phyloP scores from a whole-genome alignment of 768 basidiomycete genomes.

The Trametes maxima region DNA sequence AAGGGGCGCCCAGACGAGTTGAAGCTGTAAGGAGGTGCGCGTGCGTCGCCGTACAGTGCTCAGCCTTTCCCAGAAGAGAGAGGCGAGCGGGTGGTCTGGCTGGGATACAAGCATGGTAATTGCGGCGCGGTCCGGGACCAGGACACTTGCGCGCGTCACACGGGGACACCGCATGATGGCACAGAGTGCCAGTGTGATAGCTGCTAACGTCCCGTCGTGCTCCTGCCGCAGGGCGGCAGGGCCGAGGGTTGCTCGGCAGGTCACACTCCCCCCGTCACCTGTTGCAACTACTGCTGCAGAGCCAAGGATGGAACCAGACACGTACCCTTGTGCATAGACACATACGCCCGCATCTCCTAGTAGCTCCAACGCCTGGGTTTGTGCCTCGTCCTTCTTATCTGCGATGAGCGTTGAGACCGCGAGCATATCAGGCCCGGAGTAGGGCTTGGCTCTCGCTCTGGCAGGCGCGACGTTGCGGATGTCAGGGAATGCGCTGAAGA shows the following conservation, averaged over 20 bases:
- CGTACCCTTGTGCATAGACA: conserved; percentile 1
- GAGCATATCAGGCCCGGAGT: no score
- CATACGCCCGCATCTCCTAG: not conserved
- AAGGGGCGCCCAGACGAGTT: conserved; percentile 1
- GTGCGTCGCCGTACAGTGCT: not conserved
- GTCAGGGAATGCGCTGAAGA: not conserved
- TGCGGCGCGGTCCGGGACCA: conserved; percentile 10
- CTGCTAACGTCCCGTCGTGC: conserved; percentile 1
- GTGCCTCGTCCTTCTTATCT: not conserved
- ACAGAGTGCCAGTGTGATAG: conserved; percentile 1
- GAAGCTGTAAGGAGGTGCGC: not conserved
- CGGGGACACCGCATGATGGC: conserved; percentile 3
- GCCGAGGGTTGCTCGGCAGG: not conserved
- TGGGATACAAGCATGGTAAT: not conserved
- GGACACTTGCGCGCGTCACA: not conserved
- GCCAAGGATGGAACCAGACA: conserved; percentile 12
- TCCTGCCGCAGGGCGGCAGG: not conserved
- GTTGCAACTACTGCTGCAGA: not conserved
- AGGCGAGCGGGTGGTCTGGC: not conserved
- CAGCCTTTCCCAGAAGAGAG: conserved; percentile 1
- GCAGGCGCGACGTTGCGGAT: not conserved
- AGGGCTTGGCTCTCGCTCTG: not conserved
- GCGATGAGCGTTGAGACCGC: not conserved
- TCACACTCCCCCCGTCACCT: not conserved
- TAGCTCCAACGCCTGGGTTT: not conserved